Evolutionary conservation across 768 basidiomycete species (phyloP), one percentile per base, ranked within the genome.

Genomic region (Auriscalpium orientale): DNA sequence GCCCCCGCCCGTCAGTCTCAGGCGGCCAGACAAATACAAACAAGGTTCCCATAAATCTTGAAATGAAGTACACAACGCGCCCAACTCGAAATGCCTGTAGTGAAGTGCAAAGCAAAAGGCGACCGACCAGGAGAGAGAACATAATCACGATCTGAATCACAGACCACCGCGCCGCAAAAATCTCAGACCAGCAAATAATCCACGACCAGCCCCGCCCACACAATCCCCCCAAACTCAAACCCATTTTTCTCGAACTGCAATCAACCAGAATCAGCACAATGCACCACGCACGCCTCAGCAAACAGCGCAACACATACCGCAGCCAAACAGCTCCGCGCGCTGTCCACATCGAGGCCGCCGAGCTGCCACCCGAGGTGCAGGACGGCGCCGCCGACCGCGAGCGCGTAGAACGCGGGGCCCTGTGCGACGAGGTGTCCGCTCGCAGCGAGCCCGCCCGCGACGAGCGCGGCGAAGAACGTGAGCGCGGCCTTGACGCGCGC

Each of bases 401-500:
- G 21, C 2, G 48, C 12, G 43, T 46, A 61, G 51, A 46, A 61
- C 33, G 52, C 45, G 4, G 50, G 15, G n/a, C 64, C 58, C 16
- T 67, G 67, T 10, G 45, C 38, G 53, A 68, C 70, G 46, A 68
- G 53, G 38, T 66, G 22, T 6, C 69, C 70, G 9, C 66, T 65
- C 43, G 62, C 18, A 11, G 62, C 46, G 9, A 74, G 56, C 13
- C 64, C 58, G 18, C 49, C 44, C 28, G 71, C 53, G 20, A 72
- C 59, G 1, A 62, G 13, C 10, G 54, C 47, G 0, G 65, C 68
- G 58, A 84, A 79, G 20, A 68, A 55, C 10, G 73, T 62, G 15
- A 84, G 71, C 54, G 82, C 71, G 3, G 71, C 69, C 36, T 72
- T 69, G 22, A 79, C 72, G 33, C 69, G 63, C 11, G 67, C 62